Evolutionary conservation across 208 protist species (phyloP).

Genomic region (Leishmania turanica): DNA sequence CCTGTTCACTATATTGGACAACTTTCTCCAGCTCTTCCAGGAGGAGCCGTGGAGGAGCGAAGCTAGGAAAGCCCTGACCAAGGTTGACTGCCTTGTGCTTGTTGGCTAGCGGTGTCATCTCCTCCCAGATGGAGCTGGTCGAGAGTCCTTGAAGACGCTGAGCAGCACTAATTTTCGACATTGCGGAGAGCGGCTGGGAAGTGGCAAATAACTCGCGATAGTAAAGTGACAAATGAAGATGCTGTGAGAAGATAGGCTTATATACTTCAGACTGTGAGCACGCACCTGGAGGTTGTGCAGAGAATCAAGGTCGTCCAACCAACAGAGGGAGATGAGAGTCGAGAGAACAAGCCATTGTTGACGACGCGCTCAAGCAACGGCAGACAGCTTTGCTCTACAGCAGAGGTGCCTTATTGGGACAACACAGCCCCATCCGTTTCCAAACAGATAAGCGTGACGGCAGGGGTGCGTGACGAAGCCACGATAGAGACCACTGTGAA

Average conservation of each 20-base stretch:
- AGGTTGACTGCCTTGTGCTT: constrained; percentile 91
- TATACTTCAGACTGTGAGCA: not conserved
- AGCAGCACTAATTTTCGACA: constrained; percentile 34
- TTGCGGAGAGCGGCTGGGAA: constrained; percentile 3
- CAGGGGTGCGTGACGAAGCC: too few relatives aligned
- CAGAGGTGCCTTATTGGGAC: too few relatives aligned
- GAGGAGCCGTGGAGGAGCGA: constrained; percentile 73
- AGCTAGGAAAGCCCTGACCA: constrained; percentile 93
- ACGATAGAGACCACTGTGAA: too few relatives aligned
- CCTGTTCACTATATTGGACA: constrained; percentile 36
- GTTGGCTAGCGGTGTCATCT: constrained; percentile 88
- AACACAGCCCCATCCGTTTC: not conserved
- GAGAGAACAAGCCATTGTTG: not conserved
- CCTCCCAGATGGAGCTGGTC: constrained; percentile 64
- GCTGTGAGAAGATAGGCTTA: not conserved
- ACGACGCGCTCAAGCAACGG: not conserved
- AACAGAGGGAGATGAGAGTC: not conserved
- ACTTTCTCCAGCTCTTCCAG: constrained; percentile 58
- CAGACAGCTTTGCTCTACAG: not conserved
- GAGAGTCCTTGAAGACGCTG: constrained; percentile 41
- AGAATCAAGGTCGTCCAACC: not conserved
- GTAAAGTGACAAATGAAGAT: not conserved
- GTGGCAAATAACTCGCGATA: not conserved
- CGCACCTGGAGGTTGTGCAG: too few relatives aligned
- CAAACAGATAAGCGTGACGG: not conserved